These are phyloP conservation scores for Verticillium tricorpus DNA, from an alignment of 2,329 filamentous ascomycete species.

Conservation along the genomic window DNA sequence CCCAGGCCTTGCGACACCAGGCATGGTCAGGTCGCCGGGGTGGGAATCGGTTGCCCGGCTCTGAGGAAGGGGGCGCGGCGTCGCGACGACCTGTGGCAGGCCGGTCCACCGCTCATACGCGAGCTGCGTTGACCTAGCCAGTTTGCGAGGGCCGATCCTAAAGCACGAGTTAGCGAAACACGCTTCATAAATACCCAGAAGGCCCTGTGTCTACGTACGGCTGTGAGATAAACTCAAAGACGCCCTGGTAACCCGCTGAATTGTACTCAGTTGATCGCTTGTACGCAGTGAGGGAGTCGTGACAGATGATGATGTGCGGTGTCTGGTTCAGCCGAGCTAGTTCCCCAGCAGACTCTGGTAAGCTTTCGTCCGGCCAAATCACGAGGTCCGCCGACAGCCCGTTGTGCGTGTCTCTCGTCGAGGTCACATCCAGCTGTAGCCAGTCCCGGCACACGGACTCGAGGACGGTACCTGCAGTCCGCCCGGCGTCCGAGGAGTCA, in stretches of 20 bases:
- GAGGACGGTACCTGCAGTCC: slow-evolving; percentile 11
- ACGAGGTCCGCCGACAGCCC: slow-evolving; percentile 18
- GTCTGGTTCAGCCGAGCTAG: neutral
- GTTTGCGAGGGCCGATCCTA: slow-evolving; percentile 8
- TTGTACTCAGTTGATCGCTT: slow-evolving; percentile 11
- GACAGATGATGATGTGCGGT: slow-evolving; percentile 26
- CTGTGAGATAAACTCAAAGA: slow-evolving; percentile 16
- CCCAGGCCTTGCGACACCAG: neutral
- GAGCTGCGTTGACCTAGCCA: neutral
- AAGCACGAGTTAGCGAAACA: slow-evolving; percentile 8
- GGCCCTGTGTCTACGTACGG: slow-evolving; percentile 8
- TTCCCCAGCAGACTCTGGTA: neutral
- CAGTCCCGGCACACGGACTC: slow-evolving; percentile 24
- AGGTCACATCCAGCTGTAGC: slow-evolving; percentile 23
- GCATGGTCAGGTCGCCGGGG: no score
- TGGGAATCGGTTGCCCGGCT: no score
- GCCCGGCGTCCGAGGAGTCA: neutral
- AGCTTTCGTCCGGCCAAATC: slow-evolving; percentile 14
- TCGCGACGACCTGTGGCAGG: neutral
- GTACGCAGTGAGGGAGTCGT: slow-evolving; percentile 21
- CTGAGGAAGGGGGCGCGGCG: neutral
- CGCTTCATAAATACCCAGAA: slow-evolving; percentile 13
- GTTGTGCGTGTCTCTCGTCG: slow-evolving; percentile 4
- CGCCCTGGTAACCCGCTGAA: neutral
- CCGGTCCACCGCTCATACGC: no score